Base-by-base conservation (phyloP, 108 stramenopile genomes). In the Cyclotella distinguenda region DNA sequence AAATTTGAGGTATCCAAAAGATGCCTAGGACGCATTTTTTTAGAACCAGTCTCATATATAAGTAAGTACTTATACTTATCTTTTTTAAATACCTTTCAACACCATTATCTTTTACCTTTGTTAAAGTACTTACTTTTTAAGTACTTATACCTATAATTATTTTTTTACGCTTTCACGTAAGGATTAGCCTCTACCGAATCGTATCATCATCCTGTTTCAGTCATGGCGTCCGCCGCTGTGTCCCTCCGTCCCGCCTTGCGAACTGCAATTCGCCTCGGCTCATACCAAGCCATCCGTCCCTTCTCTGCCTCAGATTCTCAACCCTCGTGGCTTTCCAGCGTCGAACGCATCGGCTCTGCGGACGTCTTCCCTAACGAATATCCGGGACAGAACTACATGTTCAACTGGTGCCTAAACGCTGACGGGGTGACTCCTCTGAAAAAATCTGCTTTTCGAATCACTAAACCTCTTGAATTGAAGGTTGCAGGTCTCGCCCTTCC, bases 341-440 rank as follows among this genome's bases (percentile, higher is more conserved):
- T 89, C 63, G 80, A 77, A 44, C 79, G 92, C 18, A 79, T 90
- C 45, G 87, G 87, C 63, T 55, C 77, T 38, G 57, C 86, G 23
- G 62, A 45, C 27, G 56, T 50, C 56, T 86, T 87, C 74, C 92
- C 89, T 27, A 79, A 93, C 68, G 92, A 93, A 79, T 87, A 84
- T 43, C 92, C 92, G 39, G 92, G 92, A 32, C 87, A 87, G 60
- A 82, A 82, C 52, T 93, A 93, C 73, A 81, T 74, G 16, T 93
- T 93, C 87, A 93, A 93, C 76, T 93, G 92, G 92, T 73, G 72
- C 52, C 83, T 93, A 60, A 88, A 90, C 53, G 84, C 81, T 59
- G 92, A 93, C 62, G 92, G 92, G 15, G 87, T 93, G 39, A 90
- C 92, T 1, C 88, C 88, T n/a, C 69, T 90, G 15, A 86, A 90